Base-by-base conservation (phyloP, 2,329 filamentous ascomycete genomes). In the Stagonosporopsis rhizophila region DNA sequence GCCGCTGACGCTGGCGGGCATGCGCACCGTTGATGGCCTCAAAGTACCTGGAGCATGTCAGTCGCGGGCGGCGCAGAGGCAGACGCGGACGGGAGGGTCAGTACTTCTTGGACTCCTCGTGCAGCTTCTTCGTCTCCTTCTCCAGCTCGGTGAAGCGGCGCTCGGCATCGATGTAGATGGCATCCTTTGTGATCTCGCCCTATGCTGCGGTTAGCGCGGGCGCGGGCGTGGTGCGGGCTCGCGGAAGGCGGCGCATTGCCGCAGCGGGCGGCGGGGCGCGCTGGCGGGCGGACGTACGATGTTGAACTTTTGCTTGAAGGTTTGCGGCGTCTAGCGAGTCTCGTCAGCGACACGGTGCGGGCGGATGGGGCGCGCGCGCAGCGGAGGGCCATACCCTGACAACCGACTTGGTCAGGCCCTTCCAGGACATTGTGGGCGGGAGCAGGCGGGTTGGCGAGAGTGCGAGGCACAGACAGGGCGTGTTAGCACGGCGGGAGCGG, bases 101-200 rank as follows among this genome's bases (percentile, higher is more conserved):
- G 60, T 74, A 82, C 80, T 96, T 97, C 77, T 93, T 90, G 53
- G 92, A 96, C 79, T 98, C 94, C 81, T 96, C 92, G 79, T 98
- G 94, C 27, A 97, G 87, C 78, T 90, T 94, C 83, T 97, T 98
- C 32, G 95, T 98, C 81, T 99, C 93, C 73, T 83, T 89, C 79
- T 99, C 95, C 62, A 99, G 85, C 80, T 99, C 95, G 64, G 92
- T 84, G 75, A 98, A 99, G 44, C 95, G 89, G 60, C 93, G 87
- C 76, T 99, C 95, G 62, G 95, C 91, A 78, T 99, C 95, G 61
- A 91, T 88, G 77, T 97, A 99, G 71, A 99, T 89, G 44, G 91
- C 83, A 81, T 99, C 95, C 76, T 98, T 96, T 67, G 92, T 96
- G 75, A 94, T 86, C 69, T 98, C 95, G 76, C 95, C 95, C 80